Evolutionary conservation across 1,139 yeast species (phyloP), one percentile per base, ranked within the genome.

Genomic region (Chernovozyma aurita): DNA sequence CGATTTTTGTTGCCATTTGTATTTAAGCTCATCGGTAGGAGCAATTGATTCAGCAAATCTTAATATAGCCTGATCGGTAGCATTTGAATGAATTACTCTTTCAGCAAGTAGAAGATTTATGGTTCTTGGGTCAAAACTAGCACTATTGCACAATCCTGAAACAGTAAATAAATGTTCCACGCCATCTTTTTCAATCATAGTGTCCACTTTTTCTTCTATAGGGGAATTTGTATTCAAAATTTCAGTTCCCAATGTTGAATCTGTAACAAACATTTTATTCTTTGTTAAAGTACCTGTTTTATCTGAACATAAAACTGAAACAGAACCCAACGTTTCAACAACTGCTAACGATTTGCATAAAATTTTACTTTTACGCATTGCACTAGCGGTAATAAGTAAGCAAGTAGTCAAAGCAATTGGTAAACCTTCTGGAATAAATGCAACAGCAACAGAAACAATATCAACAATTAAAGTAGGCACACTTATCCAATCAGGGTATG

Each of bases 1-100:
- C 20, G 56, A 50, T 12, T 47, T 45, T 35, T 53, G 50, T n/a
- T 24, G 32, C 63, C 63, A 60, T 17, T 36, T 39, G 31, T 38
- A 24, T 22, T 34, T 34, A 33, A 48, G 28, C 22, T 37, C 26
- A 15, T 37, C 40, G 4, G 38, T 48, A 33, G 35, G 47, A 36
- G 13, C 47, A 42, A 20, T 49, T 36, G 12, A 47, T 44, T 59
- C 61, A 12, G 66, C 64, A 47, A 63, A 70, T 33, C 63, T 53
- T 36, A 63, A 52, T 16, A 69, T 52, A 4, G 78, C 75, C 34
- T 61, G 61, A 44, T 73, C 78, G 2, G 78, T 73, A 4, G 77
- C 77, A 51, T 73, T 71, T 14, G 77, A 76, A 29, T 55, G 59
- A 28, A 65, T 50, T 4, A 49, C 47, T 21, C 61, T 52, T 33